A percentile compares a stretch with the other conserved stretches of the same genome.
phyloP scores from a whole-genome alignment of 2,329 filamentous ascomycete genomes.

The Claviceps pazoutovae region DNA sequence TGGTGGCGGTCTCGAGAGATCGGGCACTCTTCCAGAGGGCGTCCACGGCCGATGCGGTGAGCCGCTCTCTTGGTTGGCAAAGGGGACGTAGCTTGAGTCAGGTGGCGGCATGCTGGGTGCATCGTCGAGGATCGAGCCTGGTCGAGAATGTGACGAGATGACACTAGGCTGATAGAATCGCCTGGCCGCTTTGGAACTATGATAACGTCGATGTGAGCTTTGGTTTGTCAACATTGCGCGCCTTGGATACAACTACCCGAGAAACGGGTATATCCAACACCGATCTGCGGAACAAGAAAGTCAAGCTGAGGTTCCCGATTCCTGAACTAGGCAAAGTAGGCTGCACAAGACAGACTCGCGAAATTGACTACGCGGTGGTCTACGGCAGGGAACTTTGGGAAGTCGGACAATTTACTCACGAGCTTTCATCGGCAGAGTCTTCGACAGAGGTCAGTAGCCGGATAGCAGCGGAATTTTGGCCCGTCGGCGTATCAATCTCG shows the following conservation, averaged over 20 bases:
- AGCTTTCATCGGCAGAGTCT: slow-evolving; percentile 33
- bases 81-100: slow-evolving; percentile 49
- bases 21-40: slow-evolving; percentile 35
- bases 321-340: background rate
- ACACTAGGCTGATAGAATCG: slow-evolving; percentile 41
- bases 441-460: slow-evolving; percentile 50
- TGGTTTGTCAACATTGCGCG: background rate
- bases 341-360: background rate
- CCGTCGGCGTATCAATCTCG: slow-evolving; percentile 33
- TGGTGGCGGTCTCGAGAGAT: slow-evolving; percentile 59
- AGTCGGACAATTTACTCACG: slow-evolving; percentile 36
- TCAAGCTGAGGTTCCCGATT: background rate
- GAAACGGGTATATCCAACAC: slow-evolving; percentile 7
- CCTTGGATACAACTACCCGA: slow-evolving; percentile 18
- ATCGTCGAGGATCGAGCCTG: slow-evolving; percentile 38
- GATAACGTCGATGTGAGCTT: slow-evolving; percentile 26
- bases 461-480: slow-evolving; percentile 38
- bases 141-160: slow-evolving; percentile 30
- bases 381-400: background rate
- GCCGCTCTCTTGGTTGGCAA: slow-evolving; percentile 29
- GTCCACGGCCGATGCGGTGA: slow-evolving; percentile 47
- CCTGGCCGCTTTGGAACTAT: slow-evolving; percentile 27
- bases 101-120: slow-evolving; percentile 46
- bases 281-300: background rate
- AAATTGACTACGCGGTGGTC: background rate